phyloP scores from a whole-genome alignment of 371 early-diverging fungal species.

The Conidiobolus incongruus region DNA sequence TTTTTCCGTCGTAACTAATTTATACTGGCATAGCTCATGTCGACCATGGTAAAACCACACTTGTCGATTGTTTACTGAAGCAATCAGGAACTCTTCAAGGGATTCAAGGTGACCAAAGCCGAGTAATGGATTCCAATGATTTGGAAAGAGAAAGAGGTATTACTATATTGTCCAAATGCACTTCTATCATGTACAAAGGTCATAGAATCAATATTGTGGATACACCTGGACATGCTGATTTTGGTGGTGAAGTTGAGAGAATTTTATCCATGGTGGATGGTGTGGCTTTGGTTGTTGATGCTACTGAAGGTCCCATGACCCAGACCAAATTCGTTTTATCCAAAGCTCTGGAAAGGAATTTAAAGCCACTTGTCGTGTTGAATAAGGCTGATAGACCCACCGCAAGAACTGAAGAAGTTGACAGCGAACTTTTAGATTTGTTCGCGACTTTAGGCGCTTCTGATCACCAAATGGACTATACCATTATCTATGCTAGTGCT shows the following conservation, averaged over 20 bases:
- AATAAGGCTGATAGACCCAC: constrained; percentile 62
- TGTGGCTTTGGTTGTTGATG: constrained; percentile 54
- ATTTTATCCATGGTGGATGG: constrained; percentile 66
- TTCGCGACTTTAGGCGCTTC: constrained; percentile 43
- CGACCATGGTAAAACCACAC: constrained; percentile 97
- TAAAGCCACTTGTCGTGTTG: constrained; percentile 46
- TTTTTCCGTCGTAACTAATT: too few species aligned
- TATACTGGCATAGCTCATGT: constrained; percentile 55
- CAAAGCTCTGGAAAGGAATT: constrained; percentile 37
- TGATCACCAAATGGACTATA: constrained; percentile 52
- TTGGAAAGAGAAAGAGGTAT: constrained; percentile 68
- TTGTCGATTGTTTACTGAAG: constrained; percentile 90
- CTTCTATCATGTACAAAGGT: constrained; percentile 32
- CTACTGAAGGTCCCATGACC: constrained; percentile 63
- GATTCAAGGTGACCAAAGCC: constrained; percentile 10
- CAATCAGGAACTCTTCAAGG: constrained; percentile 13
- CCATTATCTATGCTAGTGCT: constrained; percentile 43
- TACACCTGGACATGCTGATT: constrained; percentile 61
- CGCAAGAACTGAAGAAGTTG: constrained; percentile 42
- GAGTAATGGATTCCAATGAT: constrained; percentile 64
- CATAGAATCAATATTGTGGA: constrained; percentile 55
- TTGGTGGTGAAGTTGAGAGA: constrained; percentile 69
- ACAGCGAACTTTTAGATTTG: constrained; percentile 44
- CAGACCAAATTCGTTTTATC: constrained; percentile 63
- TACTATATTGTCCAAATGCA: constrained; percentile 55